Conservation (phyloP, 2,329 filamentous ascomycete species). For the Xylaria sp. region DNA sequence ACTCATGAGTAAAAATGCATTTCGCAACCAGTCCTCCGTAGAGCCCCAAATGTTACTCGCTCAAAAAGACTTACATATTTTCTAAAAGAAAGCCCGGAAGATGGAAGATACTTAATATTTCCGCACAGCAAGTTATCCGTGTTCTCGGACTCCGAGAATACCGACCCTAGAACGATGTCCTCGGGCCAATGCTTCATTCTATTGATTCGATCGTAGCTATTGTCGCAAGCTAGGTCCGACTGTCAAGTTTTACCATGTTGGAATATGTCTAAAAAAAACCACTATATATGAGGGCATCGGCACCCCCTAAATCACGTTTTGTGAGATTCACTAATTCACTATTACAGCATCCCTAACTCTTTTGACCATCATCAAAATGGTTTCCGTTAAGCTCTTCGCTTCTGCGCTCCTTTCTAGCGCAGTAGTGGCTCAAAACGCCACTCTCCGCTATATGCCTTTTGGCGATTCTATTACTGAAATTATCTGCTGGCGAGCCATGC, state of each 20-base stretch:
- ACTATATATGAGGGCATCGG: slow-evolving; percentile 20
- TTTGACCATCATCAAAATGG: slow-evolving; percentile 34
- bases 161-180: not conserved
- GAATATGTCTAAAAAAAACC: no score
- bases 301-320: not conserved
- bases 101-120: not conserved
- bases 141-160: slow-evolving; percentile 27
- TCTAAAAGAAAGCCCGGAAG: not conserved
- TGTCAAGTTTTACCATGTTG: not conserved
- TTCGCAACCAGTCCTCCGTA: not conserved
- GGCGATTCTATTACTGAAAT: slow-evolving; percentile 58
- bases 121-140: not conserved
- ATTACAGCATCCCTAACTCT: not conserved
- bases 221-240: not conserved
- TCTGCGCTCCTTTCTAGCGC: slow-evolving; percentile 34
- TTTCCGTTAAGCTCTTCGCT: slow-evolving; percentile 40
- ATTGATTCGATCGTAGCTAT: not conserved
- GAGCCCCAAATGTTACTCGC: not conserved
- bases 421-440: slow-evolving; percentile 43
- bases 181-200: not conserved
- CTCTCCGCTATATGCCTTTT: slow-evolving; percentile 54
- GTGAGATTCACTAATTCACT: not conserved
- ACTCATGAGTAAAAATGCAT: not conserved
- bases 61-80: not conserved
- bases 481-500: slow-evolving; percentile 55